Percentiles rank a stretch among this genome's conserved stretches.
phyloP scores from a whole-genome alignment of 2,329 filamentous ascomycete species.

The Cladophialophora psammophila region DNA sequence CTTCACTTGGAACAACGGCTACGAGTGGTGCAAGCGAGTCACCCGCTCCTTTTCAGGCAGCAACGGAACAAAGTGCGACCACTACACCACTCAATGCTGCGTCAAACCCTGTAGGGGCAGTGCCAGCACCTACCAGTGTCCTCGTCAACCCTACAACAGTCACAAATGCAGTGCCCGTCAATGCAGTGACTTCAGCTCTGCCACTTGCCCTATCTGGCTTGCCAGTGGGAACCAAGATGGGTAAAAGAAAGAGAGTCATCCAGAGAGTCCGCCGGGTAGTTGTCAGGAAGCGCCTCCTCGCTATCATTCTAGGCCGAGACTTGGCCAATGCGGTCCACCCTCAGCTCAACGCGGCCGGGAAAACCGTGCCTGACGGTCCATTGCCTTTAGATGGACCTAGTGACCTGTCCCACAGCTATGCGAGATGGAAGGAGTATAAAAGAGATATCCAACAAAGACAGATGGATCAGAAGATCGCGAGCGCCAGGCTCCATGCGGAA shows the following conservation, averaged over 20 bases:
- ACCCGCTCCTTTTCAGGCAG: constrained; percentile 13
- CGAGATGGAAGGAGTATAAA: constrained; percentile 22
- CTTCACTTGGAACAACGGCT: constrained; percentile 13
- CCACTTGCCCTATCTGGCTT: constrained; percentile 9
- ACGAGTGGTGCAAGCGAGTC: constrained; percentile 9
- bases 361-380: constrained; percentile 1
- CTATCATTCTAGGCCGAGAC: constrained; percentile 33
- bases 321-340: constrained; percentile 32
- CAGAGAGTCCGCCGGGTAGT: constrained; percentile 27
- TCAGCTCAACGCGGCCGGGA: constrained; percentile 20
- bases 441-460: constrained; percentile 14
- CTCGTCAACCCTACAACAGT: constrained; percentile 8
- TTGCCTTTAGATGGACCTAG: constrained; percentile 27
- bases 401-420: constrained; percentile 16
- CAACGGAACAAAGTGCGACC: constrained; percentile 16
- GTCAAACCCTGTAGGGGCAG: background rate
- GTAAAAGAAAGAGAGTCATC: constrained; percentile 27
- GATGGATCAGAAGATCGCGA: constrained; percentile 22
- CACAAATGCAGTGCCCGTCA: constrained; percentile 11
- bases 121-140: background rate
- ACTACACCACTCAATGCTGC: constrained; percentile 4
- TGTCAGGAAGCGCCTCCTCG: constrained; percentile 31
- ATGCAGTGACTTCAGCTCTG: constrained; percentile 1
- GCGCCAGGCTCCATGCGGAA: constrained; percentile 26
- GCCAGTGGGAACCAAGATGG: background rate